Evolutionary conservation across 768 basidiomycete species (phyloP).

Genomic region (Filobasidium floriforme): DNA sequence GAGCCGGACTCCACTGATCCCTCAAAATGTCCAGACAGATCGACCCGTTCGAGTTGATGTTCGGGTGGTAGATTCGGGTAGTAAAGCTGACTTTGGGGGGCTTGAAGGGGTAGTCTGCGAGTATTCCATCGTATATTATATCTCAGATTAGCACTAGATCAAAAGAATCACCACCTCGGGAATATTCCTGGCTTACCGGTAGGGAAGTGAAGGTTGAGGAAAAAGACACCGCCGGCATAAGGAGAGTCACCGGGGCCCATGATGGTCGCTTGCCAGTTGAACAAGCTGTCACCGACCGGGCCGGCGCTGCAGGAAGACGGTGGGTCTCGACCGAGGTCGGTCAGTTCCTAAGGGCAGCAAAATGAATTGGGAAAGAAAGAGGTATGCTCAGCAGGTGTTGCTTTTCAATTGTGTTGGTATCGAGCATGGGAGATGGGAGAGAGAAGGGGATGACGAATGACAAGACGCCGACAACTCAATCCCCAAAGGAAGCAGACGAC

Average conservation of each 20-base stretch:
- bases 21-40: constrained; percentile 97
- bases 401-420: constrained; percentile 1
- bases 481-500: too few relatives aligned
- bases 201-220: constrained; percentile 51
- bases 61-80: constrained; percentile 99
- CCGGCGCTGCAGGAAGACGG: constrained; percentile 99
- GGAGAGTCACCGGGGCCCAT: constrained; percentile 98
- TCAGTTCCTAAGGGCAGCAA: constrained; percentile 67
- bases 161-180: too few relatives aligned
- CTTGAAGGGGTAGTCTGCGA: constrained; percentile 99
- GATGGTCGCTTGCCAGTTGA: constrained; percentile 98
- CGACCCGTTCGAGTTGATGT: constrained; percentile 99
- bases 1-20: constrained; percentile 97
- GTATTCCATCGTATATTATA: too few relatives aligned
- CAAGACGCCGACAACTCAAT: too few relatives aligned
- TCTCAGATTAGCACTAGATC: too few relatives aligned
- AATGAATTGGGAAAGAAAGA: neutral
- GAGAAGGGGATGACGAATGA: too few relatives aligned
- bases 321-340: constrained; percentile 98
- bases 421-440: too few relatives aligned
- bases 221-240: constrained; percentile 98
- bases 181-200: constrained; percentile 33
- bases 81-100: constrained; percentile 99
- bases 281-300: constrained; percentile 95
- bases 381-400: neutral